A percentile compares a stretch with the other conserved stretches of the same genome.
These are phyloP conservation scores for Aurifilum marmelostoma DNA, from an alignment of 2,329 filamentous ascomycete species.

Conservation along the genomic window DNA sequence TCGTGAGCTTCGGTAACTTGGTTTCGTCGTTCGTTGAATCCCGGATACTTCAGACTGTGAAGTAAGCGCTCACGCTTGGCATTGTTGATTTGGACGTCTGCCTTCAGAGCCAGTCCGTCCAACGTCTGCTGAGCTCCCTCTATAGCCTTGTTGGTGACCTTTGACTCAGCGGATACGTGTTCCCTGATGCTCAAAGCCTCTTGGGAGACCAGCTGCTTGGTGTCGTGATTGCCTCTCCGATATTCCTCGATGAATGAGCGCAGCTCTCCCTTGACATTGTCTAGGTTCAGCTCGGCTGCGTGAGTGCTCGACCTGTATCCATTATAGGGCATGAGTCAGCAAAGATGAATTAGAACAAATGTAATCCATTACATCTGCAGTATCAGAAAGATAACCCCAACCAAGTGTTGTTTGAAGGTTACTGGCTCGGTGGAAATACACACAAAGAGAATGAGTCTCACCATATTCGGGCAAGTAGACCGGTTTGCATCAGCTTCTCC, in stretches of 20 bases:
- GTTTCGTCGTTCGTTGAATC: not conserved
- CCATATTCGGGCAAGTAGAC: not conserved
- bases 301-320: not conserved
- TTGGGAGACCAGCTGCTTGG: not conserved
- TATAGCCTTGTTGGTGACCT: not conserved
- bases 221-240: not conserved
- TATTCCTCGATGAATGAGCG: not conserved
- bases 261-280: not conserved
- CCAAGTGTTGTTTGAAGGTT: not conserved
- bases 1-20: not conserved
- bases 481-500: not conserved
- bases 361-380: too few relatives aligned
- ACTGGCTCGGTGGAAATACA: not conserved
- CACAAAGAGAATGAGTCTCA: not conserved
- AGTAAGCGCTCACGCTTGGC: not conserved
- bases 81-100: not conserved
- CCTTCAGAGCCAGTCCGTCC: not conserved
- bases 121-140: not conserved
- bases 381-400: too few relatives aligned
- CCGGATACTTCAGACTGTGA: not conserved
- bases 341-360: not conserved
- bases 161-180: not conserved
- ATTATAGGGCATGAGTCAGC: not conserved
- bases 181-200: not conserved
- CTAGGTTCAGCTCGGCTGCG: not conserved